Base-by-base conservation (phyloP, 148 eudicot genomes). In the Rhododendron kiyosumense region DNA sequence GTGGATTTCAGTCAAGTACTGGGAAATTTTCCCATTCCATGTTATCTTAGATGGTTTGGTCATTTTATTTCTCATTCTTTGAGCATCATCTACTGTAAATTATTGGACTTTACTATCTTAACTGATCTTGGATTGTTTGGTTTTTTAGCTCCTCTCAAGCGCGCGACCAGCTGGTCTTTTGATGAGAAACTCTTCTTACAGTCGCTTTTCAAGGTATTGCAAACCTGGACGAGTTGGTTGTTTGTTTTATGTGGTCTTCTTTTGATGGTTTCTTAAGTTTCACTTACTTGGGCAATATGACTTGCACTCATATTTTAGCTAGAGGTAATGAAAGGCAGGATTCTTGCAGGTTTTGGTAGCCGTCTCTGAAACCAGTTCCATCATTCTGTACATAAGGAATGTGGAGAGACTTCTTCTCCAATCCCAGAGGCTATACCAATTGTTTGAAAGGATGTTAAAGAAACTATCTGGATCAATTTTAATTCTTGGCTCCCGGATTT, bases 371-470 rank as follows among this genome's bases (percentile, higher is more conserved):
- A 92, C 85, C 61, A 87, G 88, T 83, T 89, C 95, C 71, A 85
- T 94, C 79, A 96, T 96, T 87, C 91, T 96, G 82, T 96, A 96
- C 86, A 89, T 96, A 88, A 92, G 97, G 87, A 94, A 96, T 81
- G 94, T 93, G 43, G 98, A 96, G 67, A 89, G 86, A 81, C 87
- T 94, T 69, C 88, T 93, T 67, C 94, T 91, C 82, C 94, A 92
- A 69, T 93, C 98, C 76, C 91, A 92, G 46, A 89, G 95, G 88
- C 52, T 93, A 22, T 93, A 91, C 91, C 92, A 91, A 78, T 88
- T 96, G 86, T 94, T 96, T 38, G 87, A 87, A 12, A 91, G 85
- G 82, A 87, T 96, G 91, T 54, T 96, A 88, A 90, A 85, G 83
- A 93, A 90, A 87, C 74, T 96, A 83, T 86, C 91, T 4, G 98